phyloP scores from a whole-genome alignment of 208 protist species.

The Leptomonas pyrrhocoris region DNA sequence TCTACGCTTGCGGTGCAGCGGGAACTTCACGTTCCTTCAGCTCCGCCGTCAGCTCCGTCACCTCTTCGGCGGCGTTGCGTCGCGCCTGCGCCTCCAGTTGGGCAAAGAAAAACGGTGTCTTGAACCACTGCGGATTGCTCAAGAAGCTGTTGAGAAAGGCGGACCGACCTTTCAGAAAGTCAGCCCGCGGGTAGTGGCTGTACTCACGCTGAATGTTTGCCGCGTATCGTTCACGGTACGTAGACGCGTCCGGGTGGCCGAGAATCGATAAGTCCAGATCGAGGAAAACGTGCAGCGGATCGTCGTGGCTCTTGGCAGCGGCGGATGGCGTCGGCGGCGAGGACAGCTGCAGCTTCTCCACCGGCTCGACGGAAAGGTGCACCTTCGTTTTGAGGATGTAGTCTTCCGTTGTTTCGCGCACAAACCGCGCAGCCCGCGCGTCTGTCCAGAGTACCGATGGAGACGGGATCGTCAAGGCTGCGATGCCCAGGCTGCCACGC shows the following conservation, averaged over 20 bases:
- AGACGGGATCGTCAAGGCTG: neutral
- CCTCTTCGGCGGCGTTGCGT: slow-evolving; percentile 47
- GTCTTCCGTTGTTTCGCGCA: slow-evolving; percentile 14
- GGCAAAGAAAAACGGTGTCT: slow-evolving; percentile 76
- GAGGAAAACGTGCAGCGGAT: slow-evolving; percentile 49
- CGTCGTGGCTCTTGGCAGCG: slow-evolving; percentile 4
- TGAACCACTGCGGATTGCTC: slow-evolving; percentile 63
- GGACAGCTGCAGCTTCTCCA: slow-evolving; percentile 7
- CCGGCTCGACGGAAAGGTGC: slow-evolving; percentile 23
- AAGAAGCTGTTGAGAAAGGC: slow-evolving; percentile 54
- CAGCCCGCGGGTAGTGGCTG: slow-evolving; percentile 37
- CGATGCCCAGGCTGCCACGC: neutral
- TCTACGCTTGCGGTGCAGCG: neutral
- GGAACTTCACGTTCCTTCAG: neutral
- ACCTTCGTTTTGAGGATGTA: slow-evolving; percentile 37
- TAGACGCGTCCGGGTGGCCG: slow-evolving; percentile 38
- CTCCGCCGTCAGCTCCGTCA: slow-evolving; percentile 31
- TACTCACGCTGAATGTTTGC: slow-evolving; percentile 66
- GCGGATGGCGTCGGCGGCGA: neutral
- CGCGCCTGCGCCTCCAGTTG: slow-evolving; percentile 54
- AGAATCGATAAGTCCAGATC: slow-evolving; percentile 80
- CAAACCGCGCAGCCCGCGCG: slow-evolving; percentile 15
- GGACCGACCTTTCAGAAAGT: slow-evolving; percentile 55
- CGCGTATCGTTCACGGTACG: slow-evolving; percentile 43
- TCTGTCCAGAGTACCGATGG: slow-evolving; percentile 26